A percentile compares a stretch with the other conserved stretches of the same genome.
phyloP scores from a whole-genome alignment of 2,329 filamentous ascomycete genomes.

The Neospermospora avenae region DNA sequence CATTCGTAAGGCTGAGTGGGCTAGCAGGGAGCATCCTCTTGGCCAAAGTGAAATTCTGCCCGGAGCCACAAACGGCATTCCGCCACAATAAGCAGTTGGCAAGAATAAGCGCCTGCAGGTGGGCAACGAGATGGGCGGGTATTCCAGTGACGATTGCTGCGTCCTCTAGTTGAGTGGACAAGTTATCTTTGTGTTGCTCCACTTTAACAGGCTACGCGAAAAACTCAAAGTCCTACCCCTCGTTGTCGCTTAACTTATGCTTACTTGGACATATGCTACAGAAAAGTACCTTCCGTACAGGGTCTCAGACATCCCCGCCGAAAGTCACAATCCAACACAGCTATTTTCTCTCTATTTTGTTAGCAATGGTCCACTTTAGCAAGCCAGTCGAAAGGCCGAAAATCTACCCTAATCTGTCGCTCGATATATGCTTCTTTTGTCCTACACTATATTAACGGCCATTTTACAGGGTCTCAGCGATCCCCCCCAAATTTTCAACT shows the following conservation, averaged over 20 bases:
- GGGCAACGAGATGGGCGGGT: too few relatives aligned
- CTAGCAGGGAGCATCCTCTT: background rate
- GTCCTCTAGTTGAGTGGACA: too few relatives aligned
- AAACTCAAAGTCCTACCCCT: too few relatives aligned
- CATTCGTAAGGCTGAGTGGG: background rate
- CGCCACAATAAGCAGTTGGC: background rate
- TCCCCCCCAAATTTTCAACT: background rate
- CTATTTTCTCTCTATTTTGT: background rate
- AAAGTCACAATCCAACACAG: background rate
- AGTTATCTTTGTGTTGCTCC: too few relatives aligned
- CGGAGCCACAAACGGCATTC: background rate
- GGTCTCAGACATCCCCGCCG: background rate
- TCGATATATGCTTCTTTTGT: background rate
- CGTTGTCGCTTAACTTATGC: background rate
- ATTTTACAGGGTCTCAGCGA: background rate
- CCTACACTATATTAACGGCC: background rate
- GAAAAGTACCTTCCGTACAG: background rate
- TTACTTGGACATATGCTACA: background rate
- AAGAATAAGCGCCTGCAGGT: background rate
- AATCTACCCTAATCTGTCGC: background rate
- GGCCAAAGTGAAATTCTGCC: background rate
- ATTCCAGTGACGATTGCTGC: too few relatives aligned
- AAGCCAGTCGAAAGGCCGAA: background rate
- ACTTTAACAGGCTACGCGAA: too few relatives aligned
- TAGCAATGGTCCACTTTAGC: background rate